These are phyloP conservation scores for Dacryopinax spathularia DNA, from an alignment of 768 basidiomycete species.

Conservation along the genomic window DNA sequence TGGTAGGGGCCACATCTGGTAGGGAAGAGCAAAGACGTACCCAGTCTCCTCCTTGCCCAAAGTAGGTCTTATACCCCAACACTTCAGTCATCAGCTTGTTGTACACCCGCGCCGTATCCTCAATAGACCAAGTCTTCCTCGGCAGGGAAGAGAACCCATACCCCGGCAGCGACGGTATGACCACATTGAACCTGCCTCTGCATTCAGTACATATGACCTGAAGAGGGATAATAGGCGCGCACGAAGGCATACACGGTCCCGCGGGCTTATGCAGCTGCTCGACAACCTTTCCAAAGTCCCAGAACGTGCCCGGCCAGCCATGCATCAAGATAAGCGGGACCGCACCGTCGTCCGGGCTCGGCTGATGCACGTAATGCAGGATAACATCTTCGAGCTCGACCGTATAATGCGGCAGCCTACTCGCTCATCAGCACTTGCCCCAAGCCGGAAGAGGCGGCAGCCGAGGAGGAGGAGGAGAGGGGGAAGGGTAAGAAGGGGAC, in stretches of 20 bases:
- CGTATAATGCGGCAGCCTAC: background rate
- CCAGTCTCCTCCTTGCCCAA: slow-evolving; percentile 15
- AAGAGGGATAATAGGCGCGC: background rate
- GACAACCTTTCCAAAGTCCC: slow-evolving; percentile 15
- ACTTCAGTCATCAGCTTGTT: slow-evolving; percentile 13
- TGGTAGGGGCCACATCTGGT: background rate
- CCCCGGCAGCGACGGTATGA: slow-evolving; percentile 25
- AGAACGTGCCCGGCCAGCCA: slow-evolving; percentile 24
- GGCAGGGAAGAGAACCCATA: slow-evolving; percentile 25
- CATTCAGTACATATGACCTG: background rate
- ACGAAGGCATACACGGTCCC: slow-evolving; percentile 12
- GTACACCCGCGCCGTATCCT: slow-evolving; percentile 10
- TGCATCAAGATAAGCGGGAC: slow-evolving; percentile 11
- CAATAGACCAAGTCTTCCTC: slow-evolving; percentile 9
- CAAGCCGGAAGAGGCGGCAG: no score
- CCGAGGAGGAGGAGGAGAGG: no score
- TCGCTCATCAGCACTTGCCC: background rate
- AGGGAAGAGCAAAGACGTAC: background rate
- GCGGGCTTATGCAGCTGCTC: slow-evolving; percentile 11
- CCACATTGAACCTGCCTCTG: slow-evolving; percentile 20
- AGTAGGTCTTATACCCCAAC: slow-evolving; percentile 12
- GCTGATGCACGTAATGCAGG: slow-evolving; percentile 12
- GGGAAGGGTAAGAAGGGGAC: background rate
- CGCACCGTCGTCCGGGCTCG: slow-evolving; percentile 3
- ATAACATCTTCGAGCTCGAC: slow-evolving; percentile 5